Base-by-base conservation (phyloP, 1,284 basidiomycete species). In the Trichosporon sp. region DNA sequence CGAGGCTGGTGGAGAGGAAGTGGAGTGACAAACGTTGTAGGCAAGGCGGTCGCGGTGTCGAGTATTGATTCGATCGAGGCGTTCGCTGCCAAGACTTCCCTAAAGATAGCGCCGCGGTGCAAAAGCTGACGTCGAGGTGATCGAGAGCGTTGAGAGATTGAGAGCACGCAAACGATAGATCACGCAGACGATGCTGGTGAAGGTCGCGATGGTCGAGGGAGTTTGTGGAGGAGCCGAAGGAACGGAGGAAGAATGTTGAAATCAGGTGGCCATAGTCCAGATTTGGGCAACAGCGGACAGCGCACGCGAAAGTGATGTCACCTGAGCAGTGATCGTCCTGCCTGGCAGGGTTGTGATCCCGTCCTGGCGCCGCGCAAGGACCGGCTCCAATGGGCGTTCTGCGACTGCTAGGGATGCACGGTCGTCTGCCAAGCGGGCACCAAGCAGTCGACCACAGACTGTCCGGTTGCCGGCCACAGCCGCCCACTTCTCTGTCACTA, bases 81-180 rank as follows among this genome's bases (percentile, higher is more conserved):
- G 56, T 18, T 11, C 51, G 56, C n/a, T n/a, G n/a, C 56, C 56
- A 60, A 60, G 56, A 60, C 27, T 60, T 31, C 56, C 56, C 56
- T 32, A 31, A 12, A n/a, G 29, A n/a, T 31, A 31, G 56, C 29
- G 15, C 56, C 29, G 56, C 56, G 56, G 56, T 58, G 25, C 27
- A 60, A 15, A 31, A 60, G 56, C 6, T 60, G 23, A 21, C 9
- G 47, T 25, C 7, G 21, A 9, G 47, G 11, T 21, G 47, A 51
- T 51, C 47, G 2, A 25, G 18, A 21, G 11, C 21, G 47, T 51
- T 51, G 47, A 51, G 21, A 51, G 47, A 51, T 51, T 51, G 23
- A 51, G 1, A 18, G 6, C 12, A 21, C 23, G 47, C 47, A n/a
- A 51, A 23, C 11, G 23, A 51, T 1, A 51, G 23, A 51, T 51